Conservation (phyloP, 495 filamentous ascomycete genomes). For the Neurospora cerealis region DNA sequence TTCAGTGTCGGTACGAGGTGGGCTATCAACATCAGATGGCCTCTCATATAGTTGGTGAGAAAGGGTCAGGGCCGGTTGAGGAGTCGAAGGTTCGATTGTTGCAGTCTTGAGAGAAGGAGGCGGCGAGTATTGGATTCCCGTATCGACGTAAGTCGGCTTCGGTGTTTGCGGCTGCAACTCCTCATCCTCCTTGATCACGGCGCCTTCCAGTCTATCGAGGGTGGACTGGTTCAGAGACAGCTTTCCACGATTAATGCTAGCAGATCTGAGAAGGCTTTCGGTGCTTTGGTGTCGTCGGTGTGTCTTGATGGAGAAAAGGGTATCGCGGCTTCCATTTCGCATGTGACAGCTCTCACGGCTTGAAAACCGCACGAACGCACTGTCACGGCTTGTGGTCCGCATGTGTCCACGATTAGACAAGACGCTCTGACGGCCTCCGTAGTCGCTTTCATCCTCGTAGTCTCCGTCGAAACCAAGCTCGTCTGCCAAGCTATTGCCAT, state of each 20-base stretch:
- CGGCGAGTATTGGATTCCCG: slow-evolving; percentile 73
- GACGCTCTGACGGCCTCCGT: slow-evolving; percentile 45
- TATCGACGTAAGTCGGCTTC: slow-evolving; percentile 49
- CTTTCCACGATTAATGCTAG: slow-evolving; percentile 38
- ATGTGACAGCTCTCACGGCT: slow-evolving; percentile 16
- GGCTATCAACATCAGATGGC: slow-evolving; percentile 28
- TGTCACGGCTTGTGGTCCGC: slow-evolving; percentile 27
- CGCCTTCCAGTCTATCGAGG: slow-evolving; percentile 38
- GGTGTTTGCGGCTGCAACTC: slow-evolving; percentile 17
- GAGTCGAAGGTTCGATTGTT: slow-evolving; percentile 28
- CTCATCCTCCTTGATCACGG: slow-evolving; percentile 41
- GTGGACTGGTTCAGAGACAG: slow-evolving; percentile 37
- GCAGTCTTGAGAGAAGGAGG: slow-evolving; percentile 59
- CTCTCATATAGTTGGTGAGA: slow-evolving; percentile 23
- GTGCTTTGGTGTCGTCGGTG: slow-evolving; percentile 40
- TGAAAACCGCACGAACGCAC: not conserved
- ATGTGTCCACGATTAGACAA: slow-evolving; percentile 30
- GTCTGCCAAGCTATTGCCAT: slow-evolving; percentile 73
- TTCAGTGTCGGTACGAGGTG: slow-evolving; percentile 40
- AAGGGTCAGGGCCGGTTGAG: slow-evolving; percentile 19
- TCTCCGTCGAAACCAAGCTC: slow-evolving; percentile 81
- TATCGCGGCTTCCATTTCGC: slow-evolving; percentile 32
- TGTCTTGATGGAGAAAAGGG: slow-evolving; percentile 26
- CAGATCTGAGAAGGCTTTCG: slow-evolving; percentile 40
- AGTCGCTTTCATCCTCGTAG: slow-evolving; percentile 50